These are phyloP conservation scores for Liquidambar formosana DNA, from an alignment of 164 flowering plant genomes.

Conservation along the genomic window DNA sequence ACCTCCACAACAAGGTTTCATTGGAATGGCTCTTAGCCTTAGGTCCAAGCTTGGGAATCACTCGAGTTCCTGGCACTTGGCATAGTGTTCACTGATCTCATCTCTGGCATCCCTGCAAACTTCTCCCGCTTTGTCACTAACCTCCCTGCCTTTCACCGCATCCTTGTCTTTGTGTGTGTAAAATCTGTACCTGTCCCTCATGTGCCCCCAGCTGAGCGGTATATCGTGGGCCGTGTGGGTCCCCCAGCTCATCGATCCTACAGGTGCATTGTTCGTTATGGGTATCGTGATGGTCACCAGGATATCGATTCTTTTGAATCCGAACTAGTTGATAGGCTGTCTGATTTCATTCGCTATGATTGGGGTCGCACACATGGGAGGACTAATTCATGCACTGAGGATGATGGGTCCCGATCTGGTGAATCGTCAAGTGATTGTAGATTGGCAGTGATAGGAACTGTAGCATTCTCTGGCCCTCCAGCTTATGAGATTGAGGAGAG, in stretches of 20 bases:
- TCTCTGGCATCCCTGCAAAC: slow-evolving; percentile 89
- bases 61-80: slow-evolving; percentile 91
- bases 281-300: slow-evolving; percentile 90
- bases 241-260: slow-evolving; percentile 80
- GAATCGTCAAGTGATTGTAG: slow-evolving; percentile 46
- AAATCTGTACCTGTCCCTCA: slow-evolving; percentile 84
- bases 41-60: slow-evolving; percentile 88
- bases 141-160: slow-evolving; percentile 89
- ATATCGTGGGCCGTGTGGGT: slow-evolving; percentile 86
- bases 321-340: slow-evolving; percentile 60
- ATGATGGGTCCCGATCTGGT: slow-evolving; percentile 35
- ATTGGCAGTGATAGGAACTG: slow-evolving; percentile 66
- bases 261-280: slow-evolving; percentile 87
- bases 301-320: slow-evolving; percentile 83
- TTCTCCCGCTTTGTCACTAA: slow-evolving; percentile 93
- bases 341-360: slow-evolving; percentile 68
- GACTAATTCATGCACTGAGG: slow-evolving; percentile 21
- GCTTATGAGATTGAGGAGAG: slow-evolving; percentile 56
- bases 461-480: slow-evolving; percentile 35
- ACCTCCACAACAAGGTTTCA: slow-evolving; percentile 96
- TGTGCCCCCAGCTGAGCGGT: slow-evolving; percentile 75
- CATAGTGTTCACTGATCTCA: slow-evolving; percentile 77
- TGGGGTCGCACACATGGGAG: slow-evolving; percentile 30
- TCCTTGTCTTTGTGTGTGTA: slow-evolving; percentile 78
- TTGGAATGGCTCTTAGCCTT: slow-evolving; percentile 89